Evolutionary conservation across 371 early-diverging fungal genomes (phyloP).

Genomic region (Lichtheimia hyalospora): DNA sequence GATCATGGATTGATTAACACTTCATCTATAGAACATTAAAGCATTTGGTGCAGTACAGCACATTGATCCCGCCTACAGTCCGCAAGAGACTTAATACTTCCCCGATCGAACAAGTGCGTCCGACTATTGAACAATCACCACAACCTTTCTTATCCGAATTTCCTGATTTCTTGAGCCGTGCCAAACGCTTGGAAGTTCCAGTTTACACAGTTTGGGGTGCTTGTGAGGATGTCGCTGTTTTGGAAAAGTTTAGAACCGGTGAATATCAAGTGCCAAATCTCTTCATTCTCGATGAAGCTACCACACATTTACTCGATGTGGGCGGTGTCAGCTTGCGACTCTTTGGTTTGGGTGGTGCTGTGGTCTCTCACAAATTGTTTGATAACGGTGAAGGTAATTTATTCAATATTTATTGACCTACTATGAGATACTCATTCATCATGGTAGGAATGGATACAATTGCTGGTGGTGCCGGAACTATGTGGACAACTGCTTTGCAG

Average conservation of each 20-base stretch:
- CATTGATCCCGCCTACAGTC: conserved; percentile 50
- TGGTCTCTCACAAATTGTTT: conserved; percentile 67
- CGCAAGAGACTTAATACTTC: conserved; percentile 45
- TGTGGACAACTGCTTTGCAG: conserved; percentile 73
- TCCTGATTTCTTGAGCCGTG: conserved; percentile 48
- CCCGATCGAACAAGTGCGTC: conserved; percentile 46
- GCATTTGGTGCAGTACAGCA: conserved; percentile 64
- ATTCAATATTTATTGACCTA: too few relatives aligned
- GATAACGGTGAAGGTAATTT: conserved; percentile 67
- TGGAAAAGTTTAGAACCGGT: conserved; percentile 58
- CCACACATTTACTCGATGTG: conserved; percentile 54
- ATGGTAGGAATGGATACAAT: conserved; percentile 56
- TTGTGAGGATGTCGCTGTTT: conserved; percentile 64
- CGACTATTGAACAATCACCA: conserved; percentile 47
- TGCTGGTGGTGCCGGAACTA: conserved; percentile 67
- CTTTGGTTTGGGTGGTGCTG: conserved; percentile 68
- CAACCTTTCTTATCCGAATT: conserved; percentile 58
- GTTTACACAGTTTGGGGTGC: conserved; percentile 72
- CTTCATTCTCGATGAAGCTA: conserved; percentile 59
- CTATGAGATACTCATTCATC: neutral
- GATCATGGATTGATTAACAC: neutral
- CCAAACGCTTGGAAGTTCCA: conserved; percentile 53
- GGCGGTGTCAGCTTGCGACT: conserved; percentile 63
- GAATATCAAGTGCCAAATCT: conserved; percentile 58
- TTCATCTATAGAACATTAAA: conserved; percentile 52